Evolutionary conservation across 2,329 filamentous ascomycete genomes (phyloP), one percentile per base, ranked within the genome.

Genomic region (Helicocarpus griseus): DNA sequence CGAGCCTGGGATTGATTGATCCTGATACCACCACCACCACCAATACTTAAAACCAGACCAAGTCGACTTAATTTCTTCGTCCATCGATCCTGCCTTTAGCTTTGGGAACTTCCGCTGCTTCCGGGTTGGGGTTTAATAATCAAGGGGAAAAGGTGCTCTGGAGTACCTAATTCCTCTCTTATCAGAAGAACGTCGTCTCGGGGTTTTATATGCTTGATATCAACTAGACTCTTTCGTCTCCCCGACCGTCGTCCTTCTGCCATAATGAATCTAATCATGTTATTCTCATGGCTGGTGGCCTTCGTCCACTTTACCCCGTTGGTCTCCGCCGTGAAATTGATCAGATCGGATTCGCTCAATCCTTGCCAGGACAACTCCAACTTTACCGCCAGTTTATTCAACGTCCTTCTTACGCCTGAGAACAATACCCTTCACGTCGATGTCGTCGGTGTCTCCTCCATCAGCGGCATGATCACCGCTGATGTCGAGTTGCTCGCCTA

Each of bases 361-460:
- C 79, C 86, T 44, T 96, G 90, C 71, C 86, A 90, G 76, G 75
- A 82, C 53, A 85, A 91, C 69, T 91, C 87, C 26, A 84, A 83
- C 63, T 94, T 96, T 69, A 86, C 87, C 4, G 89, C 90, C 61
- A 89, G 85, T 60, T 78, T 93, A 53, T 95, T 96, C 80, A 85
- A 94, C 60, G 86, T 95, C 43, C 65, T 78, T 53, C 83, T 83
- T 67, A 72, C 74, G 9, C 66, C 76, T 1, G 72, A 77, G 65
- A 94, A 95, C 71, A 77, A 78, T 60, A 83, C 82, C 29, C 76
- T 91, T 49, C 74, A 76, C 50, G 81, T 94, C 68, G 79, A 89
- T 63, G 82, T 95, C 59, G 80, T 86, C 54, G 89, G 87, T 57
- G 84, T 89, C 31, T 94, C 89, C 21, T 86, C 87, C 40, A 86